These are phyloP conservation scores for Rhizomucor miehei DNA, from an alignment of 371 early-diverging fungal genomes.

Conservation along the genomic window DNA sequence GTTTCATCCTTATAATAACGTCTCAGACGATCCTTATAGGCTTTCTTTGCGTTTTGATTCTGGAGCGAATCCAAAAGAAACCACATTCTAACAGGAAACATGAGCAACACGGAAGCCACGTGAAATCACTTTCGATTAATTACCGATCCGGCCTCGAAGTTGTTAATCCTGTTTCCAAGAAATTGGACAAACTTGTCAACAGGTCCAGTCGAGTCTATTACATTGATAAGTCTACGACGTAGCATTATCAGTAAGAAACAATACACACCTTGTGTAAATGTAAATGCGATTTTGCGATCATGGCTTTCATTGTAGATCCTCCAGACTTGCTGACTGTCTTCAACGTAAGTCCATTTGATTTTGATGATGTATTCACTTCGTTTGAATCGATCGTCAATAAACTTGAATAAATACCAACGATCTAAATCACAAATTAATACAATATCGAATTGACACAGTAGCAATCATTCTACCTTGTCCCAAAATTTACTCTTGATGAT, in stretches of 20 bases:
- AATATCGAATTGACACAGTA: not conserved
- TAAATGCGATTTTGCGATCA: conserved; percentile 39
- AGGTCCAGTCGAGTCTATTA: conserved; percentile 31
- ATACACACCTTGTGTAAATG: conserved; percentile 37
- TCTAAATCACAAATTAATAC: conserved; percentile 8
- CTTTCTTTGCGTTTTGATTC: conserved; percentile 38
- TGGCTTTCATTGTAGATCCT: conserved; percentile 31
- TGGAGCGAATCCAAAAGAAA: conserved; percentile 50
- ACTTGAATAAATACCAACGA: conserved; percentile 41
- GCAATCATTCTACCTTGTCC: conserved; percentile 42
- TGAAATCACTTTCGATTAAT: too few species aligned
- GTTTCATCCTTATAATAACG: conserved; percentile 4
- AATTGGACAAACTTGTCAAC: conserved; percentile 33
- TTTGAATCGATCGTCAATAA: conserved; percentile 37
- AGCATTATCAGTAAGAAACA: not conserved
- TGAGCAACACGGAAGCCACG: not conserved
- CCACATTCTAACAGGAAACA: conserved; percentile 34
- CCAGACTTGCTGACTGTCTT: not conserved
- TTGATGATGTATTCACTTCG: conserved; percentile 9
- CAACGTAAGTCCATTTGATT: not conserved
- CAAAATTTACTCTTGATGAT: conserved; percentile 57
- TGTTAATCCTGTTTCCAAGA: conserved; percentile 44
- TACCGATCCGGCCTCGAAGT: not conserved
- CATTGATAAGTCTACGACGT: not conserved
- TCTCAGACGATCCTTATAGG: conserved; percentile 33